Base-by-base conservation (phyloP, 208 protist species). In the Leishmania martiniquensis region DNA sequence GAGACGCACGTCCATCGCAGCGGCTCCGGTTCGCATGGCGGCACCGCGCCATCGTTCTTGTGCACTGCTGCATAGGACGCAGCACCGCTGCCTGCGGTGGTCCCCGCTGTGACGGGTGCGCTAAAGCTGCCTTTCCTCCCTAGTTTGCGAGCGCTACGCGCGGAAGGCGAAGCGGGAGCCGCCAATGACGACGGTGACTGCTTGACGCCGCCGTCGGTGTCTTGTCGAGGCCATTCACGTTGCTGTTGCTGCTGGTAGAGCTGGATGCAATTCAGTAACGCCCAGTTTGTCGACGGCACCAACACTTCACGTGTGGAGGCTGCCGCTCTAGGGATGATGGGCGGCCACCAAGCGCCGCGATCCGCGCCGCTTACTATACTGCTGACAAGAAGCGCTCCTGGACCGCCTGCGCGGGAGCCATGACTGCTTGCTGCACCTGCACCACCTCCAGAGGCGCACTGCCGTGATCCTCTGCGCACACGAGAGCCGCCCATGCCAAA, bases 211-310 rank as follows among this genome's bases (percentile, higher is more conserved):
- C 72, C 66, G 32, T 76, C 57, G 7, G 73, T 65, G 20, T 77
- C 75, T 10, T 65, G 37, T 7, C 10, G 32, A 15, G 73, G 10
- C 51, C 17, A n/a, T 4, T 62, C 22, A 29, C 52, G 70, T 45
- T 57, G 51, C 20, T 76, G 72, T 20, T 67, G 70, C 70, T 44
- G 70, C 54, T 75, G 72, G 17, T 76, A 62, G 1, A 60, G 75
- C 51, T 80, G 80, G 37, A 84, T 80, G 39, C 49, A 55, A 32
- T 84, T 75, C 25, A 80, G 34, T 12, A 75, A 80, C 29, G 37
- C 62, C 80, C 80, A 84, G 69, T 84, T 84, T 5, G 80, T 84
- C 4, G 80, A 84, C 20, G 80, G 80, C 39, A 84, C 80, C 15
- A 84, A 60, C 34, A 69, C 68, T 32, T 75, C 74, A 45, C 54